Percentiles rank a stretch among this genome's conserved stretches.
phyloP scores from a whole-genome alignment of 305 asterid species.

The Fraxinus nigra region DNA sequence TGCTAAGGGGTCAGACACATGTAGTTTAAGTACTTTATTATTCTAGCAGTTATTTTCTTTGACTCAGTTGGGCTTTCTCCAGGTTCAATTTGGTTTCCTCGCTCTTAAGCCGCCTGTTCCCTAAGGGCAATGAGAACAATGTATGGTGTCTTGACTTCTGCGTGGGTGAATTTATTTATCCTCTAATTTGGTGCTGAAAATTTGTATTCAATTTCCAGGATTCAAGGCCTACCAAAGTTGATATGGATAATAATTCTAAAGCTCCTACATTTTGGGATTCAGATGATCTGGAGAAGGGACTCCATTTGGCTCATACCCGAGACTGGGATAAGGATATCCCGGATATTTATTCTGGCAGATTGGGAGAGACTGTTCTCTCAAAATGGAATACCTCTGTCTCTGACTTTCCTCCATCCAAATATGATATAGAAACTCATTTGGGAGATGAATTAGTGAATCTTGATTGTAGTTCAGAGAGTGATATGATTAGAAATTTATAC shows the following conservation, averaged over 20 bases:
- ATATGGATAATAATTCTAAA: constrained; percentile 28
- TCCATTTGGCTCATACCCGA: constrained; percentile 28
- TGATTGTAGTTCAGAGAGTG: constrained; percentile 25
- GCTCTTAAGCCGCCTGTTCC: constrained; percentile 54
- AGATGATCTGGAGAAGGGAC: constrained; percentile 35
- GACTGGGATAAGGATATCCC: constrained; percentile 35
- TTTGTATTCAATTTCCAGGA: constrained; percentile 30
- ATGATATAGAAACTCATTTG: constrained; percentile 23
- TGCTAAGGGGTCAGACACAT: constrained; percentile 51
- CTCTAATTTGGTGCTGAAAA: constrained; percentile 1
- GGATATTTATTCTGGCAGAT: constrained; percentile 26
- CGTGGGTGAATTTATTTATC: constrained; percentile 7
- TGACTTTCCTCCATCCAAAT: constrained; percentile 22
- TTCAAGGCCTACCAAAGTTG: constrained; percentile 29
- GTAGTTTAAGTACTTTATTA: constrained; percentile 23
- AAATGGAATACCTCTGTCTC: constrained; percentile 26
- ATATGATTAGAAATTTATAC: constrained; percentile 22
- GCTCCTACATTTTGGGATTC: constrained; percentile 30
- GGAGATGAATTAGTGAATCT: constrained; percentile 29
- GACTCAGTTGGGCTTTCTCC: constrained; percentile 33
- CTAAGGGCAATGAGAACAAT: constrained; percentile 35
- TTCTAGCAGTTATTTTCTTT: constrained; percentile 18
- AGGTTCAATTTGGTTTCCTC: constrained; percentile 65
- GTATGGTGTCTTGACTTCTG: constrained; percentile 41
- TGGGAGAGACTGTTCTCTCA: constrained; percentile 31